These are phyloP conservation scores for Leishmania tropica DNA, from an alignment of 208 protist species.

Conservation along the genomic window DNA sequence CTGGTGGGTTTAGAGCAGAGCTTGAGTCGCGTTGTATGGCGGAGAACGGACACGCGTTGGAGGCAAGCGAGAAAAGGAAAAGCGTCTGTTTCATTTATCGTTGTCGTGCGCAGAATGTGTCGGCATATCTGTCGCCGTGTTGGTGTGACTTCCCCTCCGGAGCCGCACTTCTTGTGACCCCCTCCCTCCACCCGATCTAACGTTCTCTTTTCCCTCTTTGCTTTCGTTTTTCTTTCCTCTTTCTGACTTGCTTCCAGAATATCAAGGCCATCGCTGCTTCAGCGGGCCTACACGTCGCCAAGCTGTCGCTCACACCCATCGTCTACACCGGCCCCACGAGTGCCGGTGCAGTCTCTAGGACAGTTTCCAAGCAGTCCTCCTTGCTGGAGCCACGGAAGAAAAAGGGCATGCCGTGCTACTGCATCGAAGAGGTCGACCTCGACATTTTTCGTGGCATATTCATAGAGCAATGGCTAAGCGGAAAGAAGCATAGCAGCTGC, in stretches of 20 bases:
- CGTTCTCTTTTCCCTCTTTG: neutral
- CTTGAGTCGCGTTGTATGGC: neutral
- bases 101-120: too few species aligned
- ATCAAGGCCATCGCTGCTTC: conserved; percentile 7
- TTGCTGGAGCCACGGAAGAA: conserved; percentile 40
- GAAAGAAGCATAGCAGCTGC: conserved; percentile 24
- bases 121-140: neutral
- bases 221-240: neutral
- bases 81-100: neutral
- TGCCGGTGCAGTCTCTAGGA: conserved; percentile 11
- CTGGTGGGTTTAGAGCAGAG: too few species aligned
- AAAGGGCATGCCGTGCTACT: conserved; percentile 39
- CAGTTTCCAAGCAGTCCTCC: conserved; percentile 21
- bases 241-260: neutral
- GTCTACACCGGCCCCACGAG: conserved; percentile 26
- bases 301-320: conserved; percentile 31
- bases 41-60: neutral
- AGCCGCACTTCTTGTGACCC: neutral
- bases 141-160: neutral
- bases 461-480: conserved; percentile 47
- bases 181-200: neutral
- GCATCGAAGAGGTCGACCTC: conserved; percentile 42
- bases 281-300: conserved; percentile 9
- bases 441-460: conserved; percentile 54
- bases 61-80: neutral